A percentile compares a stretch with the other conserved stretches of the same genome.
These are phyloP conservation scores for Venturia effusa DNA, from an alignment of 2,329 filamentous ascomycete species.

Conservation along the genomic window DNA sequence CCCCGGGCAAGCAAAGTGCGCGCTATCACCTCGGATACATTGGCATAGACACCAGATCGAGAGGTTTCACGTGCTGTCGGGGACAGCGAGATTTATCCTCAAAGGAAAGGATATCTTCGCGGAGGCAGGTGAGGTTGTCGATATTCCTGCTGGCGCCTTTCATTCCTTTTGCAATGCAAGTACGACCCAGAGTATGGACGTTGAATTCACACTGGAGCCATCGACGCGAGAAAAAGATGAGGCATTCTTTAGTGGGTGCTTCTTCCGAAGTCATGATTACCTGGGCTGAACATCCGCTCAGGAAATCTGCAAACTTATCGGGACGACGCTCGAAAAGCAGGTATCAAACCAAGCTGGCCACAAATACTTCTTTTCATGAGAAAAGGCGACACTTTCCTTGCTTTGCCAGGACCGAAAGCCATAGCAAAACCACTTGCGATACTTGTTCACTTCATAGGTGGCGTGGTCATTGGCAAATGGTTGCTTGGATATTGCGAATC, in stretches of 20 bases:
- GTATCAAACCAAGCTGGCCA: neutral
- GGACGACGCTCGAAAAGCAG: constrained; percentile 7
- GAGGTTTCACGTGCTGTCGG: neutral
- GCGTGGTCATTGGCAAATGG: constrained; percentile 1
- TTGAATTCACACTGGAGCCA: constrained; percentile 7
- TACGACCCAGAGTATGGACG: neutral
- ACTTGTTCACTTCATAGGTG: constrained; percentile 3
- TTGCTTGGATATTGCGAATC: constrained; percentile 4
- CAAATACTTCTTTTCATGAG: constrained; percentile 5
- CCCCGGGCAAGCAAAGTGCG: constrained; percentile 1
- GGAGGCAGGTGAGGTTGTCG: neutral
- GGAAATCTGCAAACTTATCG: constrained; percentile 9
- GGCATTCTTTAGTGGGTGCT: constrained; percentile 3
- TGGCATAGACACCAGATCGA: constrained; percentile 2
- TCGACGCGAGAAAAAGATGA: constrained; percentile 1
- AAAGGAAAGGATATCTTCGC: neutral
- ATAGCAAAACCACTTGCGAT: constrained; percentile 5
- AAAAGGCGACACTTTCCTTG: neutral
- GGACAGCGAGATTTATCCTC: neutral
- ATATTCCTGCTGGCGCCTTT: constrained; percentile 2
- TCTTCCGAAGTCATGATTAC: neutral
- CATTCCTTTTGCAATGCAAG: constrained; percentile 8
- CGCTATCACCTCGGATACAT: neutral
- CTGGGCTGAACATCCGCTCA: neutral
- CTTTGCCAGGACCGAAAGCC: neutral